Evolutionary conservation across 805 yeast genomes (phyloP).

Genomic region (Yarrowia keelungensis): DNA sequence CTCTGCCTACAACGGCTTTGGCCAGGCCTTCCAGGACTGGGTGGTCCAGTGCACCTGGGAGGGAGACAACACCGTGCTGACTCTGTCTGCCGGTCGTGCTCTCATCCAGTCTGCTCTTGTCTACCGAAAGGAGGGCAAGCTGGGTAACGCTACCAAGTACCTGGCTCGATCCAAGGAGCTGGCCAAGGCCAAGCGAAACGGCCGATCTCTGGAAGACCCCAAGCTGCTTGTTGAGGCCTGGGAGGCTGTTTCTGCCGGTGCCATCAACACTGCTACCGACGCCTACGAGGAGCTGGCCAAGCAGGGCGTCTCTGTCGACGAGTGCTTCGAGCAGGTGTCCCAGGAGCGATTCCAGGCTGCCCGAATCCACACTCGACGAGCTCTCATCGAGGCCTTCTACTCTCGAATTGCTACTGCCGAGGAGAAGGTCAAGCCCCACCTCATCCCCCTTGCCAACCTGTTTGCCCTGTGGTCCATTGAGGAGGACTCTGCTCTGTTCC

Average conservation of each 20-base stretch:
- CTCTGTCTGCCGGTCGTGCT: conserved; percentile 84
- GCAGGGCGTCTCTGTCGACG: conserved; percentile 46
- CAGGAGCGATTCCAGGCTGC: conserved; percentile 54
- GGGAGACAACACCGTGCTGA: conserved; percentile 90
- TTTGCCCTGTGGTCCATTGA: conserved; percentile 74
- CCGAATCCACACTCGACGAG: conserved; percentile 51
- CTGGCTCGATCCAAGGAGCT: conserved; percentile 46
- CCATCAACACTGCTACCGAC: conserved; percentile 49
- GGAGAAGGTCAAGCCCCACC: conserved; percentile 56
- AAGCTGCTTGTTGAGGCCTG: conserved; percentile 49
- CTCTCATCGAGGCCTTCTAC: conserved; percentile 52
- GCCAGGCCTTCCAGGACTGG: conserved; percentile 88
- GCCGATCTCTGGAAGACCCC: conserved; percentile 46
- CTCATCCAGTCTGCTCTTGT: conserved; percentile 59
- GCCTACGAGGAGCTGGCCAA: conserved; percentile 43
- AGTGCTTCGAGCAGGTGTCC: conserved; percentile 53
- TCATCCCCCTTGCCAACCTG: conserved; percentile 63
- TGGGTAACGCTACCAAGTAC: conserved; percentile 57
- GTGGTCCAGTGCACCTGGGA: conserved; percentile 99
- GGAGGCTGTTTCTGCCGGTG: conserved; percentile 50
- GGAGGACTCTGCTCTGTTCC: conserved; percentile 71
- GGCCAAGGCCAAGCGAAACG: conserved; percentile 41
- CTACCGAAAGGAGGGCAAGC: conserved; percentile 53
- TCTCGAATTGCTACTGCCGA: conserved; percentile 50
- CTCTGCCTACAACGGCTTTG: conserved; percentile 88